These are phyloP conservation scores for Babesia ovata DNA, from an alignment of 169 alveolate species.

Conservation along the genomic window DNA sequence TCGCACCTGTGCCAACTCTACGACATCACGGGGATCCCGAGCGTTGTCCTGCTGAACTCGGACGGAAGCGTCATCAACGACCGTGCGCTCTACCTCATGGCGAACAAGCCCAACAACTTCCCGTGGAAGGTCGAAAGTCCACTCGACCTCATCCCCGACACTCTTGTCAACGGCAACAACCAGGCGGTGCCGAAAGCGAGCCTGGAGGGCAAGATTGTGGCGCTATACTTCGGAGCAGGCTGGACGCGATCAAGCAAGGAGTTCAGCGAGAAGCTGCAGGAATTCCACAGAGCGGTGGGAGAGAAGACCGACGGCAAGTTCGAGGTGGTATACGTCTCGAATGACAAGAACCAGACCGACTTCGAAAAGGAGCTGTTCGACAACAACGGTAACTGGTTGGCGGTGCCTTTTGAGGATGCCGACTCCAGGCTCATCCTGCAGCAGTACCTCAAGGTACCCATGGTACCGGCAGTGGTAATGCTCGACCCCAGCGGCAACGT, in stretches of 20 bases:
- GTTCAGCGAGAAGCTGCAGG: conserved; percentile 49
- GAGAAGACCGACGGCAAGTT: conserved; percentile 62
- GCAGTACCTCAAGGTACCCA: conserved; percentile 47
- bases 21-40: conserved; percentile 56
- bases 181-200: conserved; percentile 43
- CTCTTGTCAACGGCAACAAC: conserved; percentile 48
- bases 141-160: conserved; percentile 59
- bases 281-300: conserved; percentile 36
- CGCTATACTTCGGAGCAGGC: conserved; percentile 54
- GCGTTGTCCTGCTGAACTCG: conserved; percentile 59
- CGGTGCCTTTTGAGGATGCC: conserved; percentile 46
- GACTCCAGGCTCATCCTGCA: conserved; percentile 32
- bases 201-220: conserved; percentile 61
- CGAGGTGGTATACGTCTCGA: conserved; percentile 52
- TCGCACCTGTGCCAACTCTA: conserved; percentile 42
- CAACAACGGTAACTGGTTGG: conserved; percentile 45
- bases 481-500: conserved; percentile 65
- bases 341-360: conserved; percentile 28
- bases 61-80: conserved; percentile 64
- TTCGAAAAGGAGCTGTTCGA: conserved; percentile 48
- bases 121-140: conserved; percentile 64
- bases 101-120: conserved; percentile 53
- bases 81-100: conserved; percentile 56
- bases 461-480: conserved; percentile 43
- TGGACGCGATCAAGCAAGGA: conserved; percentile 39